Conservation (phyloP, 2,329 filamentous ascomycete genomes). For the Helminthosporium solani region DNA sequence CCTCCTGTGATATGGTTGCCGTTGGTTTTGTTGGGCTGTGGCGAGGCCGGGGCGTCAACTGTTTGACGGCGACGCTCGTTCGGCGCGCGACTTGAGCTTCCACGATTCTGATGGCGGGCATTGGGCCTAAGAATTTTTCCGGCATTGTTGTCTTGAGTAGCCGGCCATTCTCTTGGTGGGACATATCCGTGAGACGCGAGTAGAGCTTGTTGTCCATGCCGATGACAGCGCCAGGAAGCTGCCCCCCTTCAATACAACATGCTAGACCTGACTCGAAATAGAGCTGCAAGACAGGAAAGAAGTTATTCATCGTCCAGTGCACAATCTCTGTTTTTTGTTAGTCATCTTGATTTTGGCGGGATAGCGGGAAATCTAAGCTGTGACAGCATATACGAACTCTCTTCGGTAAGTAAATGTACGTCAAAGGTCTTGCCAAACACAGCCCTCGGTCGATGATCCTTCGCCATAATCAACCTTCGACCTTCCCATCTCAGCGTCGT, state of each 20-base stretch:
- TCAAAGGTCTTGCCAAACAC: conserved; percentile 13
- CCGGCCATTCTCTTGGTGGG: conserved; percentile 28
- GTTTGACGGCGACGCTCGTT: conserved; percentile 21
- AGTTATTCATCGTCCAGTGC: conserved; percentile 30
- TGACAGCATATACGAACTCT: conserved; percentile 14
- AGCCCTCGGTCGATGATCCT: conserved; percentile 1
- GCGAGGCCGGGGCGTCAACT: not conserved
- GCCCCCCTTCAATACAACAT: conserved; percentile 23
- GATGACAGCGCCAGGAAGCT: conserved; percentile 15
- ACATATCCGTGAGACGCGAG: conserved; percentile 30
- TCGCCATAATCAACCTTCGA: not conserved
- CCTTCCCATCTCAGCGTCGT: not conserved
- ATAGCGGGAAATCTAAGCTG: not conserved
- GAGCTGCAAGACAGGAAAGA: conserved; percentile 32
- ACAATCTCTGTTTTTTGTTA: conserved; percentile 18
- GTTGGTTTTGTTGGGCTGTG: not conserved
- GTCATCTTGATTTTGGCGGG: conserved; percentile 3
- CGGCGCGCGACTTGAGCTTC: conserved; percentile 22
- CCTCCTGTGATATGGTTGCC: conserved; percentile 14
- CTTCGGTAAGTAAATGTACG: conserved; percentile 17
- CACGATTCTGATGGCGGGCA: conserved; percentile 19
- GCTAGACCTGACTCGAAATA: conserved; percentile 34
- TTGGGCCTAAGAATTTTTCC: conserved; percentile 10
- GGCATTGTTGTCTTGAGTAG: conserved; percentile 18
- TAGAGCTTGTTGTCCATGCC: conserved; percentile 28